Evolutionary conservation across 2,329 filamentous ascomycete genomes (phyloP).

Genomic region (Blastomyces parvus): DNA sequence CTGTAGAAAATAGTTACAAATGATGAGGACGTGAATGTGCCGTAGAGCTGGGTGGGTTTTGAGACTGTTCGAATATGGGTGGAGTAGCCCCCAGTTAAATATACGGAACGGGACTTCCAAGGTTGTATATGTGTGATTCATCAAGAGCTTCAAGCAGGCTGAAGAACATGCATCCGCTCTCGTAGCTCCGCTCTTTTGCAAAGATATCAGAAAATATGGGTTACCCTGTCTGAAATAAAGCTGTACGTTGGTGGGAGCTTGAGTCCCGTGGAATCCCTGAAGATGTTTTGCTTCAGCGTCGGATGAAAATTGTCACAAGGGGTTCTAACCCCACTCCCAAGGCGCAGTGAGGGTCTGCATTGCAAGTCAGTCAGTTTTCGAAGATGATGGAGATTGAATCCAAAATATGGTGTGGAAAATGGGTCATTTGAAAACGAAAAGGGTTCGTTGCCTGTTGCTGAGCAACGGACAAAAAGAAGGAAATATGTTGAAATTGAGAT

Average conservation of each 20-base stretch:
- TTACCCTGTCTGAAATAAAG: neutral
- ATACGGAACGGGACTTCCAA: neutral
- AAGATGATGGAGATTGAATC: neutral
- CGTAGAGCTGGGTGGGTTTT: neutral
- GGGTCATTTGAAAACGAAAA: neutral
- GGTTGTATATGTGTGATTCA: neutral
- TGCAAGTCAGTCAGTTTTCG: neutral
- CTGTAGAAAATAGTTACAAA: neutral
- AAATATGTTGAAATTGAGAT: neutral
- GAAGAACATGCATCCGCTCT: neutral
- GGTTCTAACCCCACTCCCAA: neutral
- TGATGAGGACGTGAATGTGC: neutral
- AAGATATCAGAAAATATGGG: neutral
- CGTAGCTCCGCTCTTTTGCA: neutral
- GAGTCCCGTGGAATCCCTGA: neutral
- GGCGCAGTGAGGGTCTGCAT: neutral
- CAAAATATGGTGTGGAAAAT: neutral
- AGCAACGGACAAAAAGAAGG: neutral
- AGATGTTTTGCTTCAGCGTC: neutral
- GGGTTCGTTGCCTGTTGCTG: neutral
- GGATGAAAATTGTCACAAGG: neutral
- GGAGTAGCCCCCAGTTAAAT: neutral
- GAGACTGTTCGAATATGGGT: neutral
- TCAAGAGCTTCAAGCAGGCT: neutral
- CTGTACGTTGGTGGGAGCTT: neutral